Evolutionary conservation across 2,329 filamentous ascomycete species (phyloP), one percentile per base, ranked within the genome.

Genomic region (Trichophyton verrucosum): DNA sequence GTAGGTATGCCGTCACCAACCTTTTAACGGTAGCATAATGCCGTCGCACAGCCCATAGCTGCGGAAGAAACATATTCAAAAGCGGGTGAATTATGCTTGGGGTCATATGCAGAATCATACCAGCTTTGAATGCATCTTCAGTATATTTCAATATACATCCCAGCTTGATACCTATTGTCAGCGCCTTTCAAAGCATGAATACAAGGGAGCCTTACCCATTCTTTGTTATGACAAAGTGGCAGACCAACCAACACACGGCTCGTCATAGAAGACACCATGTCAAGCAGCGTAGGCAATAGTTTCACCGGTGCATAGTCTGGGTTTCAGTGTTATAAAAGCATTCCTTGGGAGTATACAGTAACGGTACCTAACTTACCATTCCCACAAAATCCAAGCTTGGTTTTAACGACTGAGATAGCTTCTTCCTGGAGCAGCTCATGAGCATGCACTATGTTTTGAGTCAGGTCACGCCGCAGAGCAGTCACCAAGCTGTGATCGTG

Each of bases 241-340:
- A 61, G 57, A 3, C 64, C 64, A 0, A 67, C 55, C 7, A 67
- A 64, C 3, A 64, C 64, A 46, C 27, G 59, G 30, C 64, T 62
- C 1, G 63, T 64, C 4, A 66, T 42, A 30, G 62, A 62, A 6
- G 63, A 62, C 9, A 67, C 64, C 7, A 67, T 62, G 8, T 62
- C 44, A 20, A 64, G 57, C 9, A 64, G 46, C 17, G 17, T 62
- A n/a, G 59, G 13, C 40, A 63, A 62, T n/a, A 66, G 53, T 33
- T 30, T 20, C 27, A 53, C 27, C 3, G 49, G 22, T n/a, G 11
- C 13, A 30, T 53, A 53, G 22, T 53, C 49, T 53, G 15, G 3
- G 15, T 8, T 15, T 17, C 49, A 53, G 20, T 11, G 17, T 53
- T 53, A 30, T 8, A n/a, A 30, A 13, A 53, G 2, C 40, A 1